Conservation (phyloP, 2,329 filamentous ascomycete species). For the Orbilia javanica region DNA sequence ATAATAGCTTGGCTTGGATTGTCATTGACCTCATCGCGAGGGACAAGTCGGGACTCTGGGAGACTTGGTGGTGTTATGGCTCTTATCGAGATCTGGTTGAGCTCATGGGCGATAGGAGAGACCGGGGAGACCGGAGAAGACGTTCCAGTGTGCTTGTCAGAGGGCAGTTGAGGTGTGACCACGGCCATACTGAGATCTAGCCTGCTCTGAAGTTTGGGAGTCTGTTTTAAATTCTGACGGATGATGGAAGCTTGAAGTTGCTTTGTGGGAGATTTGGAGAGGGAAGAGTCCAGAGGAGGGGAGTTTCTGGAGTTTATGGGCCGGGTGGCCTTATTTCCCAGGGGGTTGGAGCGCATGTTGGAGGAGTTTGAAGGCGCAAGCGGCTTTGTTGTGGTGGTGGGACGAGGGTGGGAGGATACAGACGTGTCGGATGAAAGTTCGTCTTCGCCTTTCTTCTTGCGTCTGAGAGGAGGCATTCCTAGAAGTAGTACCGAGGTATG, state of each 20-base stretch:
- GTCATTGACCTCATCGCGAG: constrained; percentile 1
- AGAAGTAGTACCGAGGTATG: not conserved
- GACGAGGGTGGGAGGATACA: constrained; percentile 11
- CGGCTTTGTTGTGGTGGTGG: constrained; percentile 27
- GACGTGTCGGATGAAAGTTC: constrained; percentile 44
- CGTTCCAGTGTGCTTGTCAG: not conserved
- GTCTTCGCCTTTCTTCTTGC: constrained; percentile 56
- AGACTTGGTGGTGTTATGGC: constrained; percentile 42
- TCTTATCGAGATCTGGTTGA: constrained; percentile 50
- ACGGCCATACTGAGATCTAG: constrained; percentile 17
- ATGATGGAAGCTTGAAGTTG: constrained; percentile 28
- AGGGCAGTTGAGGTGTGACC: constrained; percentile 29
- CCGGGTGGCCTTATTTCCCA: constrained; percentile 47
- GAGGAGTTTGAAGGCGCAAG: constrained; percentile 19
- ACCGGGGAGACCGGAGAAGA: constrained; percentile 43
- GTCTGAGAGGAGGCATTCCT: constrained; percentile 51
- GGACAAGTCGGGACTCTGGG: constrained; percentile 22
- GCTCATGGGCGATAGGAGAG: constrained; percentile 50
- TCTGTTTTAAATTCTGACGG: constrained; percentile 35
- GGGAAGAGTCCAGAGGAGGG: constrained; percentile 18
- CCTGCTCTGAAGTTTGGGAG: constrained; percentile 22
- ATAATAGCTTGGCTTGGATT: constrained; percentile 9
- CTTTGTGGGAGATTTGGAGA: constrained; percentile 30
- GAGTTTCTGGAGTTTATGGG: constrained; percentile 45
- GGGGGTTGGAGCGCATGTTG: constrained; percentile 44